Conservation (phyloP, 176 grass and related monocot genomes). For the Triticum monococcum region DNA sequence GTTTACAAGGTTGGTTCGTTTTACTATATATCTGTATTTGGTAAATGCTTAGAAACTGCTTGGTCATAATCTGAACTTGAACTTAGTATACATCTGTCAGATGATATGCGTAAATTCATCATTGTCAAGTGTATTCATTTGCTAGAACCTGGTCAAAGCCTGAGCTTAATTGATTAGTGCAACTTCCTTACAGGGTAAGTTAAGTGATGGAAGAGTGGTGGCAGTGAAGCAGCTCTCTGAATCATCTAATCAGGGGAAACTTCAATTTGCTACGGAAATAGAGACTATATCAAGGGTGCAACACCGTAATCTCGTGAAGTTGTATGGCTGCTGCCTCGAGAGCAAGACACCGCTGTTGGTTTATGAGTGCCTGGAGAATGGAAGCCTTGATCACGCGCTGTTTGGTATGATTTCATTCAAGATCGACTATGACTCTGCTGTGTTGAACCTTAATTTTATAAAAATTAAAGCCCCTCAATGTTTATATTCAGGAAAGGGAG, state of each 20-base stretch:
- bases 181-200: slow-evolving; percentile 38
- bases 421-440: not conserved
- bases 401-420: slow-evolving; percentile 46
- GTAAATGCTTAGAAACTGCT: not conserved
- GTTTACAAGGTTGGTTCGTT: slow-evolving; percentile 50
- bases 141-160: not conserved
- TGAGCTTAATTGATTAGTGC: not conserved
- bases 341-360: slow-evolving; percentile 60
- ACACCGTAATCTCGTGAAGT: slow-evolving; percentile 49
- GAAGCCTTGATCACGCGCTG: slow-evolving; percentile 69
- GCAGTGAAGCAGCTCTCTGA: slow-evolving; percentile 65
- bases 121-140: not conserved
- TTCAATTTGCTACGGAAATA: slow-evolving; percentile 57
- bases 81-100: not conserved
- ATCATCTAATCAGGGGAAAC: slow-evolving; percentile 60
- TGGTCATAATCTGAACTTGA: not conserved
- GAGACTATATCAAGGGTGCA: slow-evolving; percentile 46
- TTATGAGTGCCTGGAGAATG: slow-evolving; percentile 78
- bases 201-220: slow-evolving; percentile 53
- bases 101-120: not conserved
- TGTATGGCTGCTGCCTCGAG: slow-evolving; percentile 64
- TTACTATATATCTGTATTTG: not conserved
- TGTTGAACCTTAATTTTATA: not conserved
- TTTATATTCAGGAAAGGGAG: slow-evolving; percentile 42
- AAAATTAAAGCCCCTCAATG: not conserved